Conservation (phyloP, 768 basidiomycete genomes). For the Pholiota microspora region DNA sequence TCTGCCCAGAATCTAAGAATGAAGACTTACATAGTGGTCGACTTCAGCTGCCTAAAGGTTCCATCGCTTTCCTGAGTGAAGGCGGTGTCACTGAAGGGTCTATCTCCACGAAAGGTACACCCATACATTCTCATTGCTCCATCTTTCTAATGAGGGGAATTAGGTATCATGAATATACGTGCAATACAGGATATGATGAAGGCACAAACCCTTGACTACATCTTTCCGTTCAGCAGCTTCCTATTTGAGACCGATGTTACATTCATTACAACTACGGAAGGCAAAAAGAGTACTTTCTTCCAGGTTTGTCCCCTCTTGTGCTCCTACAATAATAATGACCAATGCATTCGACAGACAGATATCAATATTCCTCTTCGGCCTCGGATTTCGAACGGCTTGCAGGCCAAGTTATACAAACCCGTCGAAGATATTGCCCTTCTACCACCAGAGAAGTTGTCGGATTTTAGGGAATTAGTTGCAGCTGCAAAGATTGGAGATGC, state of each 20-base stretch:
- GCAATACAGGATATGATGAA: slow-evolving; percentile 63
- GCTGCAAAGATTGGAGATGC: slow-evolving; percentile 61
- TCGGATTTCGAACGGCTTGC: slow-evolving; percentile 7
- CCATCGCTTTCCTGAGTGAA: slow-evolving; percentile 63
- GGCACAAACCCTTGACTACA: slow-evolving; percentile 66
- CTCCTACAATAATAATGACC: background rate
- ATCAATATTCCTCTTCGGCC: slow-evolving; percentile 49
- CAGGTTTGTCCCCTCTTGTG: slow-evolving; percentile 37
- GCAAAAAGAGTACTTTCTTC: slow-evolving; percentile 71
- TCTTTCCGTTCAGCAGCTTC: slow-evolving; percentile 75
- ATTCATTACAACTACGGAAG: slow-evolving; percentile 61
- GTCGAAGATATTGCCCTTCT: slow-evolving; percentile 44
- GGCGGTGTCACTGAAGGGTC: slow-evolving; percentile 65
- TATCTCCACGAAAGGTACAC: slow-evolving; percentile 48
- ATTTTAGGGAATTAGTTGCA: slow-evolving; percentile 58
- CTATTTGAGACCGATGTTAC: slow-evolving; percentile 71
- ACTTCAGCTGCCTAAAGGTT: slow-evolving; percentile 68
- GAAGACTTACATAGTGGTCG: slow-evolving; percentile 72
- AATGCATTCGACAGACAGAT: slow-evolving; percentile 47
- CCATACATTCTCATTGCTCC: too few species aligned
- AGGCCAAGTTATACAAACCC: slow-evolving; percentile 47
- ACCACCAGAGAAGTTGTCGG: slow-evolving; percentile 40
- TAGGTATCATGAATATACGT: slow-evolving; percentile 64
- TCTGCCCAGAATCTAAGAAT: slow-evolving; percentile 67
- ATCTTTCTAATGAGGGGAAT: too few species aligned